Evolutionary conservation across 495 filamentous ascomycete species (phyloP).

Genomic region (Penicillium paradoxum): DNA sequence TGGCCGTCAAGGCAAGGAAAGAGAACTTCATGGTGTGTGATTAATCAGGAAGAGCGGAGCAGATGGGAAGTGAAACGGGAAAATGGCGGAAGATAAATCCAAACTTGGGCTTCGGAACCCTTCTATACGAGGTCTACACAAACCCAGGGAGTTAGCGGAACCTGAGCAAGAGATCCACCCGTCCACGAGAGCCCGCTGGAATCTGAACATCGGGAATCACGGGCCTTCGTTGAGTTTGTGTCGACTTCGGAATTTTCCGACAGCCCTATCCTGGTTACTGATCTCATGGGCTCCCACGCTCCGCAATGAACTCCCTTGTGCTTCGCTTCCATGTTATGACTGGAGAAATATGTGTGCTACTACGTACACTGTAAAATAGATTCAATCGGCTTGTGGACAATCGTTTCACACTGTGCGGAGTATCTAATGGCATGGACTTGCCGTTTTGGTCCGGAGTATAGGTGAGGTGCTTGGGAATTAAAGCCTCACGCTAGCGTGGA

Average conservation of each 20-base stretch:
- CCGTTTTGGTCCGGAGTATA: too few relatives aligned
- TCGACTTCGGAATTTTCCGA: background rate
- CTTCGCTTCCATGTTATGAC: too few relatives aligned
- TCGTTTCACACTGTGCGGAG: too few relatives aligned
- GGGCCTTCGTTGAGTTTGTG: background rate
- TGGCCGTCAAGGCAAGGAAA: conserved; percentile 23
- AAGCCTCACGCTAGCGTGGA: background rate
- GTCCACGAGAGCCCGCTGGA: background rate
- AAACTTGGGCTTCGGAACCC: background rate
- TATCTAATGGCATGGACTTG: too few relatives aligned
- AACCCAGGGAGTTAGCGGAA: background rate
- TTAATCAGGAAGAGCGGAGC: too few relatives aligned
- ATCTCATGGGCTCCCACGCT: too few relatives aligned
- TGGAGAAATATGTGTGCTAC: too few relatives aligned
- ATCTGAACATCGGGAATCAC: background rate
- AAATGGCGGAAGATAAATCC: background rate
- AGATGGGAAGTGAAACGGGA: background rate
- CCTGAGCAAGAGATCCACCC: background rate
- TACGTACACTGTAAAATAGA: too few relatives aligned
- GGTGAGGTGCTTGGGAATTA: background rate
- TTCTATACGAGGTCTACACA: background rate
- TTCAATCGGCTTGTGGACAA: too few relatives aligned
- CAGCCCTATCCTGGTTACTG: background rate
- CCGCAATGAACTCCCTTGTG: too few relatives aligned
- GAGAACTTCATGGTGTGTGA: conserved; percentile 24